Conservation (phyloP, 1,284 basidiomycete genomes). For the Ceratobasidium sp. region DNA sequence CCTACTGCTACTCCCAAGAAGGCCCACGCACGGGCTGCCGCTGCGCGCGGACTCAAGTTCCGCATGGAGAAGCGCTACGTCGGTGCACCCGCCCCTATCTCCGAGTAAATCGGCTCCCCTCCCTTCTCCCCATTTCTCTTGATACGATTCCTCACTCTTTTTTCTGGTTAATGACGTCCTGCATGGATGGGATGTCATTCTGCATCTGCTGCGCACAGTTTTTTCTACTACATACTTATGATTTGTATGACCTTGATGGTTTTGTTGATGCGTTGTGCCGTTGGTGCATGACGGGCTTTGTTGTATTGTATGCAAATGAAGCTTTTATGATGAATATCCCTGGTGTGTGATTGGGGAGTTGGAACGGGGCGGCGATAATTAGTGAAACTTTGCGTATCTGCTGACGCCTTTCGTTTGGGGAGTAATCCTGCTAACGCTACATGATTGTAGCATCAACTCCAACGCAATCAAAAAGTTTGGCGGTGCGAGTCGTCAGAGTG, state of each 20-base stretch:
- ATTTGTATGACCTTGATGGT: slow-evolving; percentile 29
- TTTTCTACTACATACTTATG: slow-evolving; percentile 21
- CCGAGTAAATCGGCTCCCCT: slow-evolving; percentile 5
- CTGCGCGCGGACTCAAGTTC: slow-evolving; percentile 2
- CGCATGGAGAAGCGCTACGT: slow-evolving; percentile 30
- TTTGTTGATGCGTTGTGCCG: slow-evolving; percentile 17
- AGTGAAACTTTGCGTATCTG: too few species aligned
- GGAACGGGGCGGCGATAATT: too few species aligned
- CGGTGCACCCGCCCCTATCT: neutral
- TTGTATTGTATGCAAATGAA: slow-evolving; percentile 45
- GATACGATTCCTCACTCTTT: neutral
- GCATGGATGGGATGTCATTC: neutral
- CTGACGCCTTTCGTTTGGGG: too few species aligned
- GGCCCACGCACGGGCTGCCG: slow-evolving; percentile 4
- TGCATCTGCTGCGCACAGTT: slow-evolving; percentile 1
- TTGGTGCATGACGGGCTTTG: slow-evolving; percentile 25
- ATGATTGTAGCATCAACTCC: too few species aligned
- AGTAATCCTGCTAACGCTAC: too few species aligned
- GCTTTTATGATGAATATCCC: neutral
- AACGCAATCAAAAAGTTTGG: too few species aligned
- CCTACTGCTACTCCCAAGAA: slow-evolving; percentile 9
- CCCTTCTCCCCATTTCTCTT: neutral
- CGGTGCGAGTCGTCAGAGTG: too few species aligned
- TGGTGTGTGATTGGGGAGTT: neutral
- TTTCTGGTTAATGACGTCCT: neutral